Conservation (phyloP, 2,329 filamentous ascomycete genomes). For the Blastomyces silverae region DNA sequence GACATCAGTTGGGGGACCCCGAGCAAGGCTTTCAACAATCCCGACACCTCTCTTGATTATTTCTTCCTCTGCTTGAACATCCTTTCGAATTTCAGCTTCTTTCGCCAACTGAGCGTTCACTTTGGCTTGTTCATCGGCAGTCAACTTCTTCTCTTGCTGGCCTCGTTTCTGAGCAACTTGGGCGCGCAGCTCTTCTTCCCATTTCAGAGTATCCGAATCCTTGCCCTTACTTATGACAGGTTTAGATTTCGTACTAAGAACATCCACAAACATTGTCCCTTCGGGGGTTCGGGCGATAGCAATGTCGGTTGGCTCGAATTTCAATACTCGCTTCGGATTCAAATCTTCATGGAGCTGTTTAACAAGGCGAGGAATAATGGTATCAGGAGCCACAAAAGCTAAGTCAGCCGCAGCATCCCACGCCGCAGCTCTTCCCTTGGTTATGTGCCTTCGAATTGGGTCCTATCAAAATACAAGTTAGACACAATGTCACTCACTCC, state of each 20-base stretch:
- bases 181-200: conserved; percentile 85
- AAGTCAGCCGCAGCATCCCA: conserved; percentile 82
- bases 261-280: conserved; percentile 81
- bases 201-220: conserved; percentile 92
- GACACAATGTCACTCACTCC: background rate
- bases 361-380: conserved; percentile 68
- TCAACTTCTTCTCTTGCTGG: conserved; percentile 74
- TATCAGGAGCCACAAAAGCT: conserved; percentile 84
- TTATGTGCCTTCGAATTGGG: conserved; percentile 32
- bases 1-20: conserved; percentile 81
- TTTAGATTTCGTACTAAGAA: conserved; percentile 73
- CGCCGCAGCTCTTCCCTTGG: conserved; percentile 56
- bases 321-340: conserved; percentile 59
- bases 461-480: conserved; percentile 26
- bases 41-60: conserved; percentile 76
- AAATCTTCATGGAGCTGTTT: conserved; percentile 68
- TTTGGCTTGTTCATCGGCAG: conserved; percentile 78
- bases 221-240: conserved; percentile 75
- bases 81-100: conserved; percentile 68
- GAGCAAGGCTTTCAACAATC: conserved; percentile 73
- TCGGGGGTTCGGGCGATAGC: conserved; percentile 89
- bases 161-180: conserved; percentile 93
- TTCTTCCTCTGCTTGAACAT: conserved; percentile 62
- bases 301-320: conserved; percentile 77
- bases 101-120: conserved; percentile 86